phyloP scores from a whole-genome alignment of 345 rosid genomes.

The Lepidium africanum region DNA sequence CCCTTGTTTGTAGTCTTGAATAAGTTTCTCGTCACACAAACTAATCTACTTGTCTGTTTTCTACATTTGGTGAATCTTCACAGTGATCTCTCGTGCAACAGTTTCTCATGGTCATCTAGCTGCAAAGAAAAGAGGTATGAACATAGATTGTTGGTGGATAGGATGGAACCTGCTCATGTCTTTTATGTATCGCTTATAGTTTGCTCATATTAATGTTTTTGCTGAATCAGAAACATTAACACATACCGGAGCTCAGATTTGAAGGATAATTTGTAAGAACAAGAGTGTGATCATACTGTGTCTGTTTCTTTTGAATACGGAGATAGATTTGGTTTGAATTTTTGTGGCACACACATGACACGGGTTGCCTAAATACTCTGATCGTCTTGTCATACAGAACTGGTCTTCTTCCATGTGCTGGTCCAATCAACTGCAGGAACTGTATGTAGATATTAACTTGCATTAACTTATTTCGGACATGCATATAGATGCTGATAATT shows the following conservation, averaged over 20 bases:
- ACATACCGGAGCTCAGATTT: slow-evolving; percentile 13
- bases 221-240: slow-evolving; percentile 19
- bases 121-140: slow-evolving; percentile 5
- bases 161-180: neutral
- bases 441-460: neutral
- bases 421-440: neutral
- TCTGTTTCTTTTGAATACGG: neutral
- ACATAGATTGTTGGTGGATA: neutral
- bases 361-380: neutral
- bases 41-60: neutral
- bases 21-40: neutral
- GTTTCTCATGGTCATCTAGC: slow-evolving; percentile 9
- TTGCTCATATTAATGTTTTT: neutral
- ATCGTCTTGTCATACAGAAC: neutral
- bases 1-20: neutral
- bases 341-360: no score
- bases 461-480: neutral
- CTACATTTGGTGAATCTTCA: neutral
- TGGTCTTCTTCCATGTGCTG: slow-evolving; percentile 5
- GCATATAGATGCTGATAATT: neutral
- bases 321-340: no score
- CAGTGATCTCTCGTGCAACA: slow-evolving; percentile 27
- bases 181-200: neutral
- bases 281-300: no score
- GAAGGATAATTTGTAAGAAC: slow-evolving; percentile 11